Evolutionary conservation across 164 flowering plant genomes (phyloP).

Genomic region (Umbilicus rupestris): DNA sequence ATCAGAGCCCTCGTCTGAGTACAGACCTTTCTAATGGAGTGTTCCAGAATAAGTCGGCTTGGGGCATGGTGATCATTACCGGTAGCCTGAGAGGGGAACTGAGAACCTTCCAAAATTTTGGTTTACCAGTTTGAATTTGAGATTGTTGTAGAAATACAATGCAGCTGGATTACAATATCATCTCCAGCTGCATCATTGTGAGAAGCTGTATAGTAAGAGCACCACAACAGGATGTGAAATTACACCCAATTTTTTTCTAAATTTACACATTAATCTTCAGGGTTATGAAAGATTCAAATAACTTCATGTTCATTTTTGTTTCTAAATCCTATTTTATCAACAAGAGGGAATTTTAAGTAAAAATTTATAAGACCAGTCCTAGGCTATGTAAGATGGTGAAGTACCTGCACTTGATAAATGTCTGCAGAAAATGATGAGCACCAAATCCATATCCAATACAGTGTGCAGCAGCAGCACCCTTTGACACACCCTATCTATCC

Average conservation of each 20-base stretch:
- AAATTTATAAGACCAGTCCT: too few species aligned
- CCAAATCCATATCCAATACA: neutral
- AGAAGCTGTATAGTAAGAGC: too few species aligned
- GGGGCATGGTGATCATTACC: constrained; percentile 93
- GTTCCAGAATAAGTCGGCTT: constrained; percentile 42
- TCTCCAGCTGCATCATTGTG: neutral
- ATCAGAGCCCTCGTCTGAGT: constrained; percentile 38
- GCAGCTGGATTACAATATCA: neutral
- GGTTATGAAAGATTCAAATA: too few species aligned
- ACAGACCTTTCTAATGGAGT: constrained; percentile 35
- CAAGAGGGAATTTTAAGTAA: too few species aligned
- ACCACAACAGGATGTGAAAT: neutral
- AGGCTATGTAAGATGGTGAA: neutral
- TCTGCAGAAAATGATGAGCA: neutral
- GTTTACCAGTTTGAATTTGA: constrained; percentile 68
- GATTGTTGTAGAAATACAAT: neutral
- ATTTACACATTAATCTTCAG: too few species aligned
- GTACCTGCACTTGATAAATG: neutral
- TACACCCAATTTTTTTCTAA: too few species aligned
- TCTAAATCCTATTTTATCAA: neutral
- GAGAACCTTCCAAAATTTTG: constrained; percentile 83
- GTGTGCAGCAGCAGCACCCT: too few species aligned
- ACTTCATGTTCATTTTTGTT: neutral
- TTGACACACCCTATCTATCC: neutral
- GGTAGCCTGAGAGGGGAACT: constrained; percentile 85